Evolutionary conservation across 192 early-diverging fungal genomes (phyloP).

Genomic region (Backusella psychrophila): DNA sequence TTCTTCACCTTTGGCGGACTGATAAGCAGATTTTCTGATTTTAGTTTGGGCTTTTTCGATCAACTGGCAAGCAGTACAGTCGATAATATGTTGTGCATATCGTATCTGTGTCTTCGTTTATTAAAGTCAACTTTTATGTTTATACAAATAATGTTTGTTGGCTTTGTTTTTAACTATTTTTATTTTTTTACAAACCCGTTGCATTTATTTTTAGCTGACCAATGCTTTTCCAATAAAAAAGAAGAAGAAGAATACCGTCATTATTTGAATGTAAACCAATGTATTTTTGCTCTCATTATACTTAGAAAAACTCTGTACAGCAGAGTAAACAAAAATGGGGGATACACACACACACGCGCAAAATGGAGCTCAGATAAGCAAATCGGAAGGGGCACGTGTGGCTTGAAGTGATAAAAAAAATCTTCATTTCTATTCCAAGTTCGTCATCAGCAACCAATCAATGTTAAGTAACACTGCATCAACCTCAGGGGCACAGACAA

Average conservation of each 20-base stretch:
- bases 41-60: neutral
- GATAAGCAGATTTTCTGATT: neutral
- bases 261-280: neutral
- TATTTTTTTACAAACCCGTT: neutral
- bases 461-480: neutral
- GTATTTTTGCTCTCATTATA: neutral
- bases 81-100: neutral
- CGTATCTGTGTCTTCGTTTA: neutral
- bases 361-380: neutral
- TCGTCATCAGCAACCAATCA: conserved; percentile 4
- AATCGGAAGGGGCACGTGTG: conserved; percentile 1
- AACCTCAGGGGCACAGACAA: conserved; percentile 2
- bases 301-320: neutral
- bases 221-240: neutral
- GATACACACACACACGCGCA: neutral
- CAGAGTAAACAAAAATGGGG: conserved; percentile 5
- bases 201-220: neutral
- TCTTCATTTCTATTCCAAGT: neutral
- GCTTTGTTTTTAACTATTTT: neutral
- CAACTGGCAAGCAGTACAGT: neutral
- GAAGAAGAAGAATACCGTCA: neutral
- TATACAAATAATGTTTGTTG: neutral
- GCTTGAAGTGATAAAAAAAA: neutral
- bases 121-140: neutral
- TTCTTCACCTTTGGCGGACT: neutral